These are phyloP conservation scores for Podospora sp. DNA, from an alignment of 495 filamentous ascomycete species.

Conservation along the genomic window DNA sequence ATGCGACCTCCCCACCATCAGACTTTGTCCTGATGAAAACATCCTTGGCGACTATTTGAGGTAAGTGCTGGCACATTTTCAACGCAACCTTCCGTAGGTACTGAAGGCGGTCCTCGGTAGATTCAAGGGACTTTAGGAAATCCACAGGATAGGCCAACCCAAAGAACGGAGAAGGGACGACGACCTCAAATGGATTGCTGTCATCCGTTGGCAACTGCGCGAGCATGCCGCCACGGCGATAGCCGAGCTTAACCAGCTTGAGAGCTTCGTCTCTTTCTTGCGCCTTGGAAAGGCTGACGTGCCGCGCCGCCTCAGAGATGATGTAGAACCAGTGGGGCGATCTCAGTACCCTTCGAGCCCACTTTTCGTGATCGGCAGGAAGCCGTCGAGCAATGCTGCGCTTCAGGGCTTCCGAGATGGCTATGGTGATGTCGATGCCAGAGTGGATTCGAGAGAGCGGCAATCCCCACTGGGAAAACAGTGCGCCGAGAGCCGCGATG, in stretches of 20 bases:
- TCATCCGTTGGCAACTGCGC: background rate
- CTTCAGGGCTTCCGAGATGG: too few relatives aligned
- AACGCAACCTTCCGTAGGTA: background rate
- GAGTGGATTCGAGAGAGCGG: too few relatives aligned
- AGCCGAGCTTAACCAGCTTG: background rate
- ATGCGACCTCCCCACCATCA: background rate
- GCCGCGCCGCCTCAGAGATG: background rate
- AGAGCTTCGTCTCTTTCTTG: background rate
- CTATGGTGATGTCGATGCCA: too few relatives aligned
- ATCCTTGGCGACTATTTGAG: background rate
- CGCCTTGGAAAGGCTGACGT: background rate
- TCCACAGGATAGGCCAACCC: too few relatives aligned
- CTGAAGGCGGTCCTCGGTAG: too few relatives aligned
- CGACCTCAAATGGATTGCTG: too few relatives aligned
- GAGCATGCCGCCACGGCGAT: background rate
- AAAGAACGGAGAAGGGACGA: too few relatives aligned
- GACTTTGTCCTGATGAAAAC: background rate
- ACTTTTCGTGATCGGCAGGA: too few relatives aligned
- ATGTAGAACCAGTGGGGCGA: conserved; percentile 1
- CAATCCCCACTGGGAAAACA: too few relatives aligned
- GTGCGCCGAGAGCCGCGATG: background rate
- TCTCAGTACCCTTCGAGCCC: background rate
- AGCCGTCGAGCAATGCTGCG: too few relatives aligned
- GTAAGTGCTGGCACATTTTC: background rate
- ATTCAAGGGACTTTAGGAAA: too few relatives aligned